Evolutionary conservation across 257 asterid genomes (phyloP).

Genomic region (Jacaranda copaia): DNA sequence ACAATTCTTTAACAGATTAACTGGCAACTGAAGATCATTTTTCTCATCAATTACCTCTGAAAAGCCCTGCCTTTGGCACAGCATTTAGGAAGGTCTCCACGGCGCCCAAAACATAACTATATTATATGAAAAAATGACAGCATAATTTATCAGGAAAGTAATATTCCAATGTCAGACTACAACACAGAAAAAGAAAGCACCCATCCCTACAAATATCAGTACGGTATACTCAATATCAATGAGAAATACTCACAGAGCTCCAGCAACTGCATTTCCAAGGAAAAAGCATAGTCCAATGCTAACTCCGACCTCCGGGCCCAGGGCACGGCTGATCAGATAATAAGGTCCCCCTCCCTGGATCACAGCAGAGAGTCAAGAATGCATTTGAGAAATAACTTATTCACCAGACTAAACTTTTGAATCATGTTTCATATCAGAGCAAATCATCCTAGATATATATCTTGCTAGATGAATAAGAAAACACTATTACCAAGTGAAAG

Average conservation of each 20-base stretch:
- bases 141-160: constrained; percentile 30
- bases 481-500: constrained; percentile 11
- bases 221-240: constrained; percentile 39
- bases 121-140: constrained; percentile 39
- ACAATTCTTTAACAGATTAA: neutral
- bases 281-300: constrained; percentile 99
- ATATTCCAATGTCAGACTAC: constrained; percentile 6
- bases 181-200: constrained; percentile 18
- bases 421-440: constrained; percentile 17
- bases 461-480: constrained; percentile 22
- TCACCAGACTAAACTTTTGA: constrained; percentile 21
- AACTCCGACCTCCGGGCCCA: constrained; percentile 99
- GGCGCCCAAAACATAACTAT: constrained; percentile 97
- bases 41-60: constrained; percentile 65
- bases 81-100: constrained; percentile 98
- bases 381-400: constrained; percentile 28
- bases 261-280: constrained; percentile 99
- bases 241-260: constrained; percentile 72
- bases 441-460: constrained; percentile 13
- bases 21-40: constrained; percentile 27
- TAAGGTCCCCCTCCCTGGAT: constrained; percentile 99
- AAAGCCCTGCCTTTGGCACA: constrained; percentile 92
- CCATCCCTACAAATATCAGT: constrained; percentile 19
- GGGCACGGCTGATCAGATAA: constrained; percentile 98
- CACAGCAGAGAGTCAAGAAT: constrained; percentile 35